Evolutionary conservation across 2,329 filamentous ascomycete species (phyloP).

Genomic region (Hypoxylon sp.): DNA sequence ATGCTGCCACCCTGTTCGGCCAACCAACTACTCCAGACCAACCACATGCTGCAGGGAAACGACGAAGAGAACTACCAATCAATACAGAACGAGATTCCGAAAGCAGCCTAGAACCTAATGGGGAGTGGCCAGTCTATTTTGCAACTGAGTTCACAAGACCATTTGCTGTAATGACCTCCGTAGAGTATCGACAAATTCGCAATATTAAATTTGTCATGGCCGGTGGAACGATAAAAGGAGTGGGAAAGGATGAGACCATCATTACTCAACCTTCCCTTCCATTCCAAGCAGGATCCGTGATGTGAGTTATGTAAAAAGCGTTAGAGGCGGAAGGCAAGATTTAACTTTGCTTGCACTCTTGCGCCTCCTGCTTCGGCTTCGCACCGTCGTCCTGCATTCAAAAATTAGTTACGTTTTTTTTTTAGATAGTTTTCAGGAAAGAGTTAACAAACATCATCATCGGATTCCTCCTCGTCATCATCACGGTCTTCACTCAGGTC

Average conservation of each 20-base stretch:
- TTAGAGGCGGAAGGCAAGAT: slow-evolving; percentile 44
- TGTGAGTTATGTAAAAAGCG: slow-evolving; percentile 35
- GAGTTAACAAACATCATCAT: slow-evolving; percentile 75
- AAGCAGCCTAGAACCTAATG: slow-evolving; percentile 51
- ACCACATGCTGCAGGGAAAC: slow-evolving; percentile 46
- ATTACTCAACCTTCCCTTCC: slow-evolving; percentile 27
- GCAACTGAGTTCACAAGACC: slow-evolving; percentile 44
- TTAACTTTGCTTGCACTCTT: slow-evolving; percentile 97
- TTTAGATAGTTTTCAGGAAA: slow-evolving; percentile 15
- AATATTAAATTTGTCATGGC: slow-evolving; percentile 38
- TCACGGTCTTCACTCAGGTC: slow-evolving; percentile 82
- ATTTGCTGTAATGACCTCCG: slow-evolving; percentile 47
- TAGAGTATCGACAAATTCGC: slow-evolving; percentile 49
- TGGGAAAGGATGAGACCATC: slow-evolving; percentile 30
- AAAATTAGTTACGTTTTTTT: slow-evolving; percentile 44
- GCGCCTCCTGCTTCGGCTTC: slow-evolving; percentile 93
- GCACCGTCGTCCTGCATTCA: slow-evolving; percentile 80
- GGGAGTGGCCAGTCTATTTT: slow-evolving; percentile 54
- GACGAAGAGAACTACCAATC: slow-evolving; percentile 54
- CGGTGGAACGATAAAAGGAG: slow-evolving; percentile 33
- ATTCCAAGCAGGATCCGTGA: slow-evolving; percentile 28
- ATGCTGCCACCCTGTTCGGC: slow-evolving; percentile 42
- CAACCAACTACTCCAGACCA: slow-evolving; percentile 46
- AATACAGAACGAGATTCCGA: slow-evolving; percentile 53
- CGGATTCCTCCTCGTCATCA: slow-evolving; percentile 85